These are phyloP conservation scores for Fusarium verrucosum DNA, from an alignment of 2,329 filamentous ascomycete species.

Conservation along the genomic window DNA sequence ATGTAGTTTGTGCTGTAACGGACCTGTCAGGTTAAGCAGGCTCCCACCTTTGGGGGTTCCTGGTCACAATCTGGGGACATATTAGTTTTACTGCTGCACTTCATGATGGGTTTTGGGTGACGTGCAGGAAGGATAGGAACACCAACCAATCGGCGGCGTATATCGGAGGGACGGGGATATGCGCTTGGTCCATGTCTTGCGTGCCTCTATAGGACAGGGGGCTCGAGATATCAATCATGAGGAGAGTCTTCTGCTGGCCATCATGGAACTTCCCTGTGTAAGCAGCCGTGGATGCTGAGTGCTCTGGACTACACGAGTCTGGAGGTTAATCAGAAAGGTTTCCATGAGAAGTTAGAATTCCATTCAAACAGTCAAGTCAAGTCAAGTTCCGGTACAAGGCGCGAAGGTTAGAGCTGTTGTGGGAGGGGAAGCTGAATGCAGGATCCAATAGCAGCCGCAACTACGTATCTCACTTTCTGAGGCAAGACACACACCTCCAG, in stretches of 20 bases:
- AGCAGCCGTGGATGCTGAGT: too few species aligned
- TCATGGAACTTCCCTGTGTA: neutral
- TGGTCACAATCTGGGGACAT: conserved; percentile 31
- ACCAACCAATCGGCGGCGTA: conserved; percentile 36
- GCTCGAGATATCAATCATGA: conserved; percentile 24
- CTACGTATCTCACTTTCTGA: conserved; percentile 3
- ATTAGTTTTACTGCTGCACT: conserved; percentile 36
- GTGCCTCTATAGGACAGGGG: conserved; percentile 27
- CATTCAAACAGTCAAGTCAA: neutral
- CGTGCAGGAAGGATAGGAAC: conserved; percentile 36
- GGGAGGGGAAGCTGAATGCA: conserved; percentile 14
- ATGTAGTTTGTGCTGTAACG: neutral
- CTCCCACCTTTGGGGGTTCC: conserved; percentile 20
- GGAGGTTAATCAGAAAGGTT: neutral
- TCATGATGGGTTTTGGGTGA: conserved; percentile 34
- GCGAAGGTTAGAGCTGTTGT: conserved; percentile 9
- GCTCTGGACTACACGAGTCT: neutral
- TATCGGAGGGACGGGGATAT: conserved; percentile 21
- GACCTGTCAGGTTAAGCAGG: conserved; percentile 22
- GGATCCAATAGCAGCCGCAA: conserved; percentile 16
- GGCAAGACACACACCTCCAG: too few species aligned
- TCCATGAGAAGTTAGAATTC: neutral
- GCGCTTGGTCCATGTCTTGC: conserved; percentile 40
- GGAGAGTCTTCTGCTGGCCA: neutral
- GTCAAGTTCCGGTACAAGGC: neutral